These are phyloP conservation scores for Kernera saxatilis DNA, from an alignment of 345 rosid species.

Conservation along the genomic window DNA sequence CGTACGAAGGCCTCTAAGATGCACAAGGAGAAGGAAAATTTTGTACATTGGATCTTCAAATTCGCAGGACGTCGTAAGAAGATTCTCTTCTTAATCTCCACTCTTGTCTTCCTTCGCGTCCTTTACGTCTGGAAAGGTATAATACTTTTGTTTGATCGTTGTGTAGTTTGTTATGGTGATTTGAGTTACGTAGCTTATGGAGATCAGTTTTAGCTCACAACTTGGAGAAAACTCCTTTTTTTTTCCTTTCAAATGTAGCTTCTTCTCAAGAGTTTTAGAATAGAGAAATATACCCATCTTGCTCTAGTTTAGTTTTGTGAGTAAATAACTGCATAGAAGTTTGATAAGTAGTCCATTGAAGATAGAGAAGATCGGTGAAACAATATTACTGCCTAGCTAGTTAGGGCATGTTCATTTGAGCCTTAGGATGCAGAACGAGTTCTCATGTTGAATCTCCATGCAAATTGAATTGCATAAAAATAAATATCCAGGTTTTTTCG, in stretches of 20 bases:
- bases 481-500: too few species aligned
- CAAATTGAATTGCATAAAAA: too few species aligned
- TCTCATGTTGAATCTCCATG: too few species aligned
- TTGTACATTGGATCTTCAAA: constrained; percentile 66
- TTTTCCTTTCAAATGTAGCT: neutral
- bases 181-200: neutral
- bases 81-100: constrained; percentile 64
- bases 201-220: neutral
- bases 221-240: neutral
- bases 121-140: constrained; percentile 64
- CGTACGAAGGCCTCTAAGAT: constrained; percentile 55
- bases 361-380: too few species aligned
- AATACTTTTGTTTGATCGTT: neutral
- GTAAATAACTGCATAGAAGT: too few species aligned
- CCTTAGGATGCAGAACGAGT: too few species aligned
- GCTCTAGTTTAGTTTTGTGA: too few species aligned
- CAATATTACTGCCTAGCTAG: too few species aligned
- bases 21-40: constrained; percentile 61
- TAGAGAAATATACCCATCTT: too few species aligned
- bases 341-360: too few species aligned
- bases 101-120: constrained; percentile 59
- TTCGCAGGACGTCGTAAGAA: constrained; percentile 63
- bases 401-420: too few species aligned
- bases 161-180: neutral
- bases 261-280: neutral